Percentiles rank a stretch among this genome's conserved stretches.
Evolutionary conservation across 129 eudicot genomes (phyloP).

Genomic region (Flaveria ramosissima): DNA sequence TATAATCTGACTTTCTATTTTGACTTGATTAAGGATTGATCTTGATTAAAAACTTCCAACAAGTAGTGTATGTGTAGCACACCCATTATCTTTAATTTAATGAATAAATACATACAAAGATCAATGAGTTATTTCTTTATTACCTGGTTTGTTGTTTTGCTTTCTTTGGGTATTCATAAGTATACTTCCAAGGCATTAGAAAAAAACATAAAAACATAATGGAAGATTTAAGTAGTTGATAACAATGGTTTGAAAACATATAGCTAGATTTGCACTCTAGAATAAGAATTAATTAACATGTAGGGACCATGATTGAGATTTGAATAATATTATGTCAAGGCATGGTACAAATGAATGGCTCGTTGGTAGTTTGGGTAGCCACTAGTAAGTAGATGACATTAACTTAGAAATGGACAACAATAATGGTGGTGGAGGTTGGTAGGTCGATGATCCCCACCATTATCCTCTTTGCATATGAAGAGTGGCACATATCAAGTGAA

Average conservation of each 20-base stretch:
- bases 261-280: slow-evolving; percentile 2
- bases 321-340: slow-evolving; percentile 23
- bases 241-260: slow-evolving; percentile 23
- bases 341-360: slow-evolving; percentile 27
- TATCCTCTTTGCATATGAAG: slow-evolving; percentile 15
- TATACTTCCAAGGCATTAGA: too few species aligned
- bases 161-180: too few species aligned
- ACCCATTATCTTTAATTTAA: too few species aligned
- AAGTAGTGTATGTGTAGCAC: too few species aligned
- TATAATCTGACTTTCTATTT: too few species aligned
- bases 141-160: too few species aligned
- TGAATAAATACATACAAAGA: too few species aligned
- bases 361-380: slow-evolving; percentile 29
- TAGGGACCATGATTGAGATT: slow-evolving; percentile 12
- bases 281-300: slow-evolving; percentile 17
- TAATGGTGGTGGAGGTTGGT: slow-evolving; percentile 30
- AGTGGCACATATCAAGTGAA: slow-evolving; percentile 25
- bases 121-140: too few species aligned
- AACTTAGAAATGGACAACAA: slow-evolving; percentile 25
- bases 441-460: slow-evolving; percentile 26
- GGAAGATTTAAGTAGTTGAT: not conserved
- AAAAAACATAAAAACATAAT: not conserved
- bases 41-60: too few species aligned
- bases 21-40: too few species aligned
- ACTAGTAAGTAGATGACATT: slow-evolving; percentile 29